Evolutionary conservation across 2,329 filamentous ascomycete genomes (phyloP).

Genomic region (Calonectria crousiana): DNA sequence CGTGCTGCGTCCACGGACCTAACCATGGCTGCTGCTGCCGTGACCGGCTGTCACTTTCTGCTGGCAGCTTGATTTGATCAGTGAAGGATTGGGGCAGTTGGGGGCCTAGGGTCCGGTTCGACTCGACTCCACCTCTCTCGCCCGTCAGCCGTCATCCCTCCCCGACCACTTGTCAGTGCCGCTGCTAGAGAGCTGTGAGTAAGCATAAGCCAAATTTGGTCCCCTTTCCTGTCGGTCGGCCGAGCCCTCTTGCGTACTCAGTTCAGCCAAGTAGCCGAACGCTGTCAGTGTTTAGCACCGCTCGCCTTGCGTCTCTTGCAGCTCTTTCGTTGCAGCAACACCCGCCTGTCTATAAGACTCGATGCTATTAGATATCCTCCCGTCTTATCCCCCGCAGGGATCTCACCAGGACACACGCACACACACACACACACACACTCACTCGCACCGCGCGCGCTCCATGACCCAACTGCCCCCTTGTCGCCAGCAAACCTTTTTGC

Average conservation of each 20-base stretch:
- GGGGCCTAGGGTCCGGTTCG: constrained; percentile 18
- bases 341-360: constrained; percentile 20
- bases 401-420: constrained; percentile 11
- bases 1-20: constrained; percentile 30
- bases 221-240: constrained; percentile 34
- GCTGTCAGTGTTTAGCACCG: constrained; percentile 20
- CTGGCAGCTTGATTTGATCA: constrained; percentile 34
- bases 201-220: constrained; percentile 44
- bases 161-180: constrained; percentile 35
- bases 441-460: constrained; percentile 16
- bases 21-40: constrained; percentile 23
- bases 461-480: constrained; percentile 32
- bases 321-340: constrained; percentile 18
- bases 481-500: constrained; percentile 44
- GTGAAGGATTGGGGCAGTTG: constrained; percentile 29
- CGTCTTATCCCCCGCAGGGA: constrained; percentile 35
- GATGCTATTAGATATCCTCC: constrained; percentile 24
- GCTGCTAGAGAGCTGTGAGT: constrained; percentile 39
- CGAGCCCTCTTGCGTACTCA: constrained; percentile 37
- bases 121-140: constrained; percentile 39
- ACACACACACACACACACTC: constrained; percentile 6
- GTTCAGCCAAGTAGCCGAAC: constrained; percentile 40
- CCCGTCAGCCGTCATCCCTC: constrained; percentile 35
- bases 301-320: constrained; percentile 12
- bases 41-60: constrained; percentile 25